Evolutionary conservation across 2,329 filamentous ascomycete species (phyloP).

Genomic region (Cryphonectria naterciae): DNA sequence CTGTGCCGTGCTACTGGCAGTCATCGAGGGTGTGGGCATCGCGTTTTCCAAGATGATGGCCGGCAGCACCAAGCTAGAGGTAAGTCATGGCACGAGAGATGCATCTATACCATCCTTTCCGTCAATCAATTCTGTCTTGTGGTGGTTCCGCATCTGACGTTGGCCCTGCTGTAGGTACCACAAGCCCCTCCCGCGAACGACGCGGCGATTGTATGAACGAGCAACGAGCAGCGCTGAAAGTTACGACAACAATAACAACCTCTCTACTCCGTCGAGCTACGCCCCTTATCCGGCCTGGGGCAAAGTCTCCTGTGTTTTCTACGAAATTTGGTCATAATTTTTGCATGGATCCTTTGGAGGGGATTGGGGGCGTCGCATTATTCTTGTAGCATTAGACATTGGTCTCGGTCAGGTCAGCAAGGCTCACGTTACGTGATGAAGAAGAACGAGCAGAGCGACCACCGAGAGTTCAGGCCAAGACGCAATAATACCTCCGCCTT

Average conservation of each 20-base stretch:
- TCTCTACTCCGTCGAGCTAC: slow-evolving; percentile 26
- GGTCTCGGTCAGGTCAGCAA: slow-evolving; percentile 17
- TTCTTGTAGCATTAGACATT: slow-evolving; percentile 29
- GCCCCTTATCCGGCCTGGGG: not conserved
- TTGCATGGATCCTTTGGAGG: slow-evolving; percentile 23
- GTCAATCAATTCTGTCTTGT: not conserved
- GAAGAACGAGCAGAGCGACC: slow-evolving; percentile 5
- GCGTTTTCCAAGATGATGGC: slow-evolving; percentile 95
- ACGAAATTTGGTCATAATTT: slow-evolving; percentile 24
- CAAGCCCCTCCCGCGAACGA: slow-evolving; percentile 23
- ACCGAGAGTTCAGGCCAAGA: slow-evolving; percentile 20
- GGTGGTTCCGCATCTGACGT: not conserved
- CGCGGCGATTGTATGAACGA: slow-evolving; percentile 21
- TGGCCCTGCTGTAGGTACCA: slow-evolving; percentile 18
- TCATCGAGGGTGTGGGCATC: slow-evolving; percentile 97
- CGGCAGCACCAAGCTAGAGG: slow-evolving; percentile 82
- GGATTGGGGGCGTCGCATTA: slow-evolving; percentile 23
- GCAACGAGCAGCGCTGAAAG: not conserved
- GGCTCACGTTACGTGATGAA: slow-evolving; percentile 7
- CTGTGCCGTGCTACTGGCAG: slow-evolving; percentile 89
- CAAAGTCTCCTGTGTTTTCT: slow-evolving; percentile 21
- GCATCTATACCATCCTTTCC: too few species aligned
- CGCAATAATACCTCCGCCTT: slow-evolving; percentile 26
- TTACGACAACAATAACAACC: slow-evolving; percentile 14
- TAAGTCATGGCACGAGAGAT: slow-evolving; percentile 40